Conservation (phyloP, 441 rosid species). For the Pelargonium myrrhifolium region DNA sequence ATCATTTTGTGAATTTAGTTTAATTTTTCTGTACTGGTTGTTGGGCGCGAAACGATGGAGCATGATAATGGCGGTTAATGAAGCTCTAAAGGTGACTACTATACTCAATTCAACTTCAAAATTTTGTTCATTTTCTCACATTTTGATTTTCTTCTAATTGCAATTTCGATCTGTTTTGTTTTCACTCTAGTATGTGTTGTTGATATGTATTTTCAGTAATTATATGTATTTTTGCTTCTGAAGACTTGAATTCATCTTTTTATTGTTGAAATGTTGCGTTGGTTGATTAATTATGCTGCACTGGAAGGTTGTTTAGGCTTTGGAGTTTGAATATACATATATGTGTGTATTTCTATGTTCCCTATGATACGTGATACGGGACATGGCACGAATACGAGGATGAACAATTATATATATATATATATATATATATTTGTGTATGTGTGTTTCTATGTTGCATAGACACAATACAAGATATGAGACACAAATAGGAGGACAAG, state of each 20-base stretch:
- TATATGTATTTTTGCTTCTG: background rate
- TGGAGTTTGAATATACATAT: background rate
- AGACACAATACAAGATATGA: too few species aligned
- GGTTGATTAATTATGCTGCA: background rate
- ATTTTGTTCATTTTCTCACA: background rate
- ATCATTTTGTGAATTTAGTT: slow-evolving; percentile 11
- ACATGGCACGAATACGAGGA: too few species aligned
- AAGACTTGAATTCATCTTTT: background rate
- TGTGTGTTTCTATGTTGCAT: too few species aligned
- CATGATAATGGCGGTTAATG: slow-evolving; percentile 23
- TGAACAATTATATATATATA: too few species aligned
- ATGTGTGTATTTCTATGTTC: too few species aligned
- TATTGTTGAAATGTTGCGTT: background rate
- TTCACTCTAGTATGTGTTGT: background rate
- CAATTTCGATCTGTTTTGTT: slow-evolving; percentile 3
- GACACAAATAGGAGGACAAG: too few species aligned
- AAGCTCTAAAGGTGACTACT: slow-evolving; percentile 21
- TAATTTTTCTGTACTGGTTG: background rate
- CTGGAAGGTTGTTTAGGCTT: background rate
- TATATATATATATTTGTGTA: too few species aligned
- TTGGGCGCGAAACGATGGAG: slow-evolving; percentile 15
- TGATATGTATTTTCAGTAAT: background rate
- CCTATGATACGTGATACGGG: too few species aligned
- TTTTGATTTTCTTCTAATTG: background rate
- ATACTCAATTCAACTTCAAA: slow-evolving; percentile 17